Percentiles rank a stretch among this genome's conserved stretches.
These are phyloP conservation scores for Neofusicoccum umdonicola DNA, from an alignment of 2,329 filamentous ascomycete genomes.

Conservation along the genomic window DNA sequence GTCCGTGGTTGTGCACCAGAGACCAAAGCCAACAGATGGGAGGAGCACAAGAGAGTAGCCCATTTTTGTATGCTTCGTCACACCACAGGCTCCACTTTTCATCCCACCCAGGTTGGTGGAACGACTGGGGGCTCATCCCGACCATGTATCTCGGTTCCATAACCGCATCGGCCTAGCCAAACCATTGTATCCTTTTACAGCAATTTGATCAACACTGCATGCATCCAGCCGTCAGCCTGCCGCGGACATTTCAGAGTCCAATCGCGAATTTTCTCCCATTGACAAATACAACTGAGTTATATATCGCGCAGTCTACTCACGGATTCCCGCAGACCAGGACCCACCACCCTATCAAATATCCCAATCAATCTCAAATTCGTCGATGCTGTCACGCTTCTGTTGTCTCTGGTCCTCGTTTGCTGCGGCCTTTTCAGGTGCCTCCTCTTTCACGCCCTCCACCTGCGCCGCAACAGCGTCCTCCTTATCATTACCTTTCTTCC, in stretches of 20 bases:
- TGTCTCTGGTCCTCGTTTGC: neutral
- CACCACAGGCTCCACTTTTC: neutral
- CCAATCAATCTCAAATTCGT: constrained; percentile 8
- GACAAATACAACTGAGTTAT: neutral
- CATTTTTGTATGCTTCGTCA: neutral
- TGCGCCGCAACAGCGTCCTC: neutral
- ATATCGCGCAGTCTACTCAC: neutral
- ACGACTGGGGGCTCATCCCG: neutral
- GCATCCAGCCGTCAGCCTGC: neutral
- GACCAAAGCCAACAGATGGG: too few relatives aligned
- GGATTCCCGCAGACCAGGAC: neutral
- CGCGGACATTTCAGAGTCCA: too few relatives aligned
- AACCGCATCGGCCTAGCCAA: neutral
- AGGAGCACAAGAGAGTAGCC: neutral
- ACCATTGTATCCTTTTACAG: neutral
- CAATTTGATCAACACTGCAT: neutral
- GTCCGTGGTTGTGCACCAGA: too few relatives aligned
- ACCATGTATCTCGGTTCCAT: neutral
- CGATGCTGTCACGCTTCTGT: neutral
- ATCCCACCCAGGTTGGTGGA: neutral
- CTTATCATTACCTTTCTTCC: neutral
- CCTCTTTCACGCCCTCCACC: neutral
- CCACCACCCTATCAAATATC: neutral
- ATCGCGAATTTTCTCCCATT: neutral
- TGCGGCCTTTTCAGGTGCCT: neutral